Evolutionary conservation across 768 basidiomycete genomes (phyloP), one percentile per base, ranked within the genome.

Genomic region (Collybia sordida): DNA sequence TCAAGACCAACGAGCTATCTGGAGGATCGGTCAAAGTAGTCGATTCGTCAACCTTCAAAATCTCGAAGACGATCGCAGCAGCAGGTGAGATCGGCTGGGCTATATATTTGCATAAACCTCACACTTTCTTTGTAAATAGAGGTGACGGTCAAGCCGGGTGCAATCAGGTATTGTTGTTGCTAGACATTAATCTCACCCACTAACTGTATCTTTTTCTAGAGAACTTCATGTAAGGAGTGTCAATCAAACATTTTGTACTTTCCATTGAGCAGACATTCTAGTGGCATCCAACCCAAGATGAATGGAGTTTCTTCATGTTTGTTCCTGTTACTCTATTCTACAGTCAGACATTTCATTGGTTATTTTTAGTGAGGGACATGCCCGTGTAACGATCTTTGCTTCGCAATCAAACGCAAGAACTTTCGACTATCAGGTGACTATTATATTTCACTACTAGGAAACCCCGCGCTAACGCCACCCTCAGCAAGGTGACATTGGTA

Each of bases 221-320:
- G 83, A 82, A 56, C 71, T 83, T 51, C 82, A 85, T 63, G 80
- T 80, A 62, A 56, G 74, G 59, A 22, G 15, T 8, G 18, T 11
- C 19, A 14, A 7, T 39, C 15, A 1, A 11, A 25, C 17, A 18
- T 28, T 3, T 15, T 42, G 14, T 34, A 25, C 49, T 59, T 15
- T 53, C 9, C 27, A 52, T 28, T 48, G 5, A n/a, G 2, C 24
- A 47, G 14, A 35, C 1, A 19, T 18, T 52, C 12, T 49, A 85
- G 84, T 87, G 86, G 86, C 86, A 87, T 55, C 85, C 86, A 6
- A 81, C 79, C 9, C 71, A 82, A 57, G 81, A 84, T 51, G 84
- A 85, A 65, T 86, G 84, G 84, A 72, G 67, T 42, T 81, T 74
- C 62, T 81, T 74, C 75, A 47, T 84, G 82, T 81, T 60, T 48